Evolutionary conservation across 352 stramenopile species (phyloP), one percentile per base, ranked within the genome.

Genomic region (Saprolegnia parasitica): DNA sequence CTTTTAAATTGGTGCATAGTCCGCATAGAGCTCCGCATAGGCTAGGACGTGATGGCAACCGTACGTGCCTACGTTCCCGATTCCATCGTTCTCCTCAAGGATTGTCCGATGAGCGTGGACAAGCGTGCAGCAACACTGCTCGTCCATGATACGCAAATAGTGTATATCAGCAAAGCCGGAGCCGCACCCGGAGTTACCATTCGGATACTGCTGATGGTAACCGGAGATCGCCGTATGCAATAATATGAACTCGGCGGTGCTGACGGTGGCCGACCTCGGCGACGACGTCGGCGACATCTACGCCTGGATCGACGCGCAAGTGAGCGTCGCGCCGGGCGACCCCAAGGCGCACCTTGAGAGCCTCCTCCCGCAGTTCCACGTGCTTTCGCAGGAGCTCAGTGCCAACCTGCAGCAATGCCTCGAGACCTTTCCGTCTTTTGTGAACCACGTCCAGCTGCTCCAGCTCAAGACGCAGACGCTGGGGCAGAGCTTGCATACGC

Each of bases 361-460:
- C n/a, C 47, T 70, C 10, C 32, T 70, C 4, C 63, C 63, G n/a
- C 46, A 70, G 26, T 42, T 70, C 29, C 63, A 70, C 18, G 63
- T 70, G 11, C 39, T 70, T 24, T 70, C 63, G 0, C 63, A 70
- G 54, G 63, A 70, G 29, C 47, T 70, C 26, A 70, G 63, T 18
- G 63, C 32, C n/a, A 70, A 52, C 29, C 47, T 70, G 54, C 63
- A 70, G 39, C 26, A 60, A 13, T 52, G 37, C 5, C 32, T 70
- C 18, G 63, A 70, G 45, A 40, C 46, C 11, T 70, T 70, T 23
- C 63, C 63, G 26, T 70, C 63, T 2, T 70, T 70, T 57, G 63
- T 37, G 2, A 70, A 26, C 2, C 63, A 70, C 24, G 35, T 70
- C 16, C 63, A 70, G 39, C 40, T 70, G 15, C 39, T 70, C 10